A percentile compares a stretch with the other conserved stretches of the same genome.
Conservation (phyloP, 176 grass and related monocot genomes). For the Canna indica region DNA sequence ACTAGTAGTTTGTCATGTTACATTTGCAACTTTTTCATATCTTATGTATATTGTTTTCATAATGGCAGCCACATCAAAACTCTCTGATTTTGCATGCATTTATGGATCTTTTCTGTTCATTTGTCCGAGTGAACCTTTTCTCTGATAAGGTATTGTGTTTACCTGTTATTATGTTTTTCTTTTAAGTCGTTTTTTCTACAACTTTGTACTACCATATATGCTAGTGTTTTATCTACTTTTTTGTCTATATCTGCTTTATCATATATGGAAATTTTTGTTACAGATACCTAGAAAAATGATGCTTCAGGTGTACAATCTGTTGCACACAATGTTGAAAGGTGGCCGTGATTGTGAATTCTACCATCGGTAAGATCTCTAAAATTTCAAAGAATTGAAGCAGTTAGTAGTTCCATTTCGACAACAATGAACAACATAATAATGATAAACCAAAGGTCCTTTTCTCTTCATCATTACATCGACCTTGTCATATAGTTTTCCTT, state of each 20-base stretch:
- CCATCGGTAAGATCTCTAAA: slow-evolving; percentile 48
- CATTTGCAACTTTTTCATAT: neutral
- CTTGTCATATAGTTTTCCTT: too few relatives aligned
- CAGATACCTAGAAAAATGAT: slow-evolving; percentile 99
- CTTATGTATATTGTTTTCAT: slow-evolving; percentile 1
- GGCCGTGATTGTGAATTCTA: slow-evolving; percentile 97
- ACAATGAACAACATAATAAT: too few relatives aligned
- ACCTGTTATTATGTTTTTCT: slow-evolving; percentile 19
- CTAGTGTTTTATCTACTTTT: neutral
- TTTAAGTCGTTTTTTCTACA: neutral
- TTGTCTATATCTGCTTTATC: slow-evolving; percentile 12
- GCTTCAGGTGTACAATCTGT: slow-evolving; percentile 88
- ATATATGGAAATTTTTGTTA: slow-evolving; percentile 19
- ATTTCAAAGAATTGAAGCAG: too few relatives aligned
- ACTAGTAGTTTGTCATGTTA: neutral
- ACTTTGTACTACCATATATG: neutral
- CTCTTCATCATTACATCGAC: too few relatives aligned
- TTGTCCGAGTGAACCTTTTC: slow-evolving; percentile 91
- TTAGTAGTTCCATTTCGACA: too few relatives aligned
- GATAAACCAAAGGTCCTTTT: too few relatives aligned
- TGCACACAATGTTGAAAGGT: slow-evolving; percentile 79
- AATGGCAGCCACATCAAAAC: slow-evolving; percentile 88
- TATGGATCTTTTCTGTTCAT: slow-evolving; percentile 95
- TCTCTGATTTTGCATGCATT: slow-evolving; percentile 97
- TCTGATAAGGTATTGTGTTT: slow-evolving; percentile 69